Base-by-base conservation (phyloP, 768 basidiomycete genomes). In the Naganishia vishniacii region DNA sequence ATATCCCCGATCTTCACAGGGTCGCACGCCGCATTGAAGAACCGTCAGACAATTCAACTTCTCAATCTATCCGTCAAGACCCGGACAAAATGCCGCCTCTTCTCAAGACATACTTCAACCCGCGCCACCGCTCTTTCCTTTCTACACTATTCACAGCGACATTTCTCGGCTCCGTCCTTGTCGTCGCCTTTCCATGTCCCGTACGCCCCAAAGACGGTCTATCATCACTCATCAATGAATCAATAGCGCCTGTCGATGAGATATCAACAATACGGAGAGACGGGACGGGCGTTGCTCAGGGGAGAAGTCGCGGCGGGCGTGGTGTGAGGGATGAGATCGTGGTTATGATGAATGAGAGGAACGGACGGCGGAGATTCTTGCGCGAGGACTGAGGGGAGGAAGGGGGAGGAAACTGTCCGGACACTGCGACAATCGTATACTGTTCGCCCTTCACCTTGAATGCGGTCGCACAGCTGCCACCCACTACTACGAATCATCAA, bases 111-210 rank as follows among this genome's bases (percentile, higher is more conserved):
- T 72, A 74, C 65, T 78, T 76, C 67, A 67, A 70, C 61, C 73
- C 73, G 20, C 59, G 61, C 23, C 75, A 78, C 49, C 72, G 77
- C 40, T 73, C 73, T 0, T 67, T 76, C 37, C 71, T 78, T 63
- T 75, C 75, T 1, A 71, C 72, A 7, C 70, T 78, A 8, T 78
- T 78, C 66, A 72, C 74, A 9, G 72, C 73, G 26, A 76, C 75
- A 12, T 78, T 78, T 61, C 73, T 78, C 41, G 77, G 74, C 26
- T 72, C 75, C 9, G 67, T 78, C n/a, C 63, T 72, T 12, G 72
- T 75, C 23, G 77, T 78, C 44, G 71, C 73, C 3, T 73, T 78
- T 61, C 77, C 77, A 4, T 78, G 77, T 72, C 77, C 77, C 1
- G 74, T 68, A 1, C 68, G 71, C 42, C 66, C 68, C 6, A 66